Evolutionary conservation across 495 filamentous ascomycete genomes (phyloP).

Genomic region (Lepidopterella palustris): DNA sequence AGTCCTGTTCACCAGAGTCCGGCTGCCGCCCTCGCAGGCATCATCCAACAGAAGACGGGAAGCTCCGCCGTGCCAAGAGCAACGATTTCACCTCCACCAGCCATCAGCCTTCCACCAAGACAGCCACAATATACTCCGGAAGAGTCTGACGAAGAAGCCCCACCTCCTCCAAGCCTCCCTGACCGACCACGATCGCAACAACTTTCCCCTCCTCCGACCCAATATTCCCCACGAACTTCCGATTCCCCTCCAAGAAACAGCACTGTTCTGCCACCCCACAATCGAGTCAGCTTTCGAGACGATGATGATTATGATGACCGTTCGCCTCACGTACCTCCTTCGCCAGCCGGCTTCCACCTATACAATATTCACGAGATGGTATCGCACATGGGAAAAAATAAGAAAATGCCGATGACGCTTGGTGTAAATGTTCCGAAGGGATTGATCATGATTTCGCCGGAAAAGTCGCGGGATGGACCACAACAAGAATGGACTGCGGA

Average conservation of each 20-base stretch:
- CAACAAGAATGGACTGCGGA: conserved; percentile 91
- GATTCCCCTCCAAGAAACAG: conserved; percentile 39
- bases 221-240: conserved; percentile 44
- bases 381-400: conserved; percentile 86
- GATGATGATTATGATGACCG: conserved; percentile 28
- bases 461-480: conserved; percentile 67
- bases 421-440: conserved; percentile 84
- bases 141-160: conserved; percentile 53
- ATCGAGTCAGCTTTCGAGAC: conserved; percentile 19
- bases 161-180: conserved; percentile 59
- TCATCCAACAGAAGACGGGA: conserved; percentile 53
- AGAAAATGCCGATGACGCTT: conserved; percentile 93
- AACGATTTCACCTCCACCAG: conserved; percentile 37
- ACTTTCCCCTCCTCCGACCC: conserved; percentile 46
- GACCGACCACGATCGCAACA: conserved; percentile 59
- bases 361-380: conserved; percentile 98
- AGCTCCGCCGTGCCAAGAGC: conserved; percentile 38
- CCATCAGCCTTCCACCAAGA: conserved; percentile 37
- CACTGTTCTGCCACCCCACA: conserved; percentile 51
- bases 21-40: conserved; percentile 64
- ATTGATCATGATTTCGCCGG: conserved; percentile 84
- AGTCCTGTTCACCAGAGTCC: conserved; percentile 50
- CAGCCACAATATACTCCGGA: conserved; percentile 53
- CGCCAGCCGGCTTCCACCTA: conserved; percentile 76
- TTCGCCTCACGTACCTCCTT: conserved; percentile 37